Evolutionary conservation across 2,329 filamentous ascomycete genomes (phyloP).

Genomic region (Tolypocladium pustulatum): DNA sequence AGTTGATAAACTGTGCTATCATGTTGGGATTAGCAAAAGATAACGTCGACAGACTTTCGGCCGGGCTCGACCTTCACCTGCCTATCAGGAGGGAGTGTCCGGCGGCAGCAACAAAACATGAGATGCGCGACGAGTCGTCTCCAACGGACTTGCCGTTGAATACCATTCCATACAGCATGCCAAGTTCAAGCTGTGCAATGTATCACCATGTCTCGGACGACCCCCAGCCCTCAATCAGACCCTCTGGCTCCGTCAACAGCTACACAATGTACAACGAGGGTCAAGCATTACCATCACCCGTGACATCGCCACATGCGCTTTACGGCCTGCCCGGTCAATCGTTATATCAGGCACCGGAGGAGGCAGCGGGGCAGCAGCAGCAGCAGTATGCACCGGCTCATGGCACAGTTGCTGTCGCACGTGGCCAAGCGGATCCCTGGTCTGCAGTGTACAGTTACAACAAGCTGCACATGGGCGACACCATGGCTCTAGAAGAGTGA

Average conservation of each 20-base stretch:
- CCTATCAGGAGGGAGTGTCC: slow-evolving; percentile 6
- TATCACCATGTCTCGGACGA: not conserved
- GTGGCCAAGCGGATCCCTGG: not conserved
- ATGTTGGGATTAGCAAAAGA: slow-evolving; percentile 19
- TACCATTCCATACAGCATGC: not conserved
- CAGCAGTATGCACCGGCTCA: not conserved
- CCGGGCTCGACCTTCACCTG: slow-evolving; percentile 2
- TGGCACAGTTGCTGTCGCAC: no score
- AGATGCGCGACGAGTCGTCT: not conserved
- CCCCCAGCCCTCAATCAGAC: not conserved
- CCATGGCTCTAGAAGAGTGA: not conserved
- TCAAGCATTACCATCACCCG: not conserved
- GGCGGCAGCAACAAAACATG: slow-evolving; percentile 1
- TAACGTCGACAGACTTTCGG: not conserved
- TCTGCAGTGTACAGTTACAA: not conserved
- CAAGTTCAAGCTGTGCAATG: not conserved
- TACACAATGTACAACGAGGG: not conserved
- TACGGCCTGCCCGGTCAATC: not conserved
- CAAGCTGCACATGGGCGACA: not conserved
- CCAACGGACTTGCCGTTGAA: no score
- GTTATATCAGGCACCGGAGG: not conserved
- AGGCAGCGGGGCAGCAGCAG: not conserved
- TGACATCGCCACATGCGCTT: not conserved
- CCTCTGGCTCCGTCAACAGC: not conserved
- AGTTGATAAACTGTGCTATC: slow-evolving; percentile 28